phyloP scores from a whole-genome alignment of 2,329 filamentous ascomycete species.

The Amylocarpus encephaloides region DNA sequence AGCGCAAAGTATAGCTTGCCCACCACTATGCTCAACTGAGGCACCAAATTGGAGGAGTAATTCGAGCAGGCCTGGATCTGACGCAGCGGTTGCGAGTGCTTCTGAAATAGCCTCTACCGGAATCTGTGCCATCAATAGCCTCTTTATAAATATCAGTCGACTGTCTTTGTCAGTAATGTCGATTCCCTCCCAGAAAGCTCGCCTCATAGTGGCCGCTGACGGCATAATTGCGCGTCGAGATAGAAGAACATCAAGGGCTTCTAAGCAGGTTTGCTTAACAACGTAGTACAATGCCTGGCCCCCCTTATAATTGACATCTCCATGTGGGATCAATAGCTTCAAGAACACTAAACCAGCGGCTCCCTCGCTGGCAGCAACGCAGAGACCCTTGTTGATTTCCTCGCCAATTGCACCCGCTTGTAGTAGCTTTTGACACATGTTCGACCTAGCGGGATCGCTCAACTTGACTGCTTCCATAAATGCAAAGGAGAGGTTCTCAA shows the following conservation, averaged over 20 bases:
- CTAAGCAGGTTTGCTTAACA: slow-evolving; percentile 6
- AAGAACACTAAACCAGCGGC: background rate
- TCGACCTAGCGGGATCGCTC: slow-evolving; percentile 4
- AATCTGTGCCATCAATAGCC: slow-evolving; percentile 6
- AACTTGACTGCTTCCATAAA: slow-evolving; percentile 10
- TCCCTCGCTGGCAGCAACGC: slow-evolving; percentile 8
- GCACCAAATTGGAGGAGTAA: slow-evolving; percentile 10
- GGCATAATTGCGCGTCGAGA: slow-evolving; percentile 1
- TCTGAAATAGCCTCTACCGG: slow-evolving; percentile 7
- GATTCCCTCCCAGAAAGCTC: slow-evolving; percentile 10
- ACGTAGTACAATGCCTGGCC: slow-evolving; percentile 7
- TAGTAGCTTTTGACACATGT: slow-evolving; percentile 15
- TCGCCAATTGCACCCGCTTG: slow-evolving; percentile 11
- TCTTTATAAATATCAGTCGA: slow-evolving; percentile 1
- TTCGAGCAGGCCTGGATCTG: slow-evolving; percentile 6
- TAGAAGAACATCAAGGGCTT: slow-evolving; percentile 14
- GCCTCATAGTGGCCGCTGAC: slow-evolving; percentile 2
- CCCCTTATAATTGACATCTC: slow-evolving; percentile 13
- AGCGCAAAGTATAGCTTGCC: slow-evolving; percentile 8
- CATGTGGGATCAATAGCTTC: slow-evolving; percentile 9
- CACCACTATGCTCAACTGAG: slow-evolving; percentile 9
- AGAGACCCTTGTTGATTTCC: slow-evolving; percentile 10
- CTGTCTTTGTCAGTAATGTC: slow-evolving; percentile 5
- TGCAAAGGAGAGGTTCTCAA: slow-evolving; percentile 30
- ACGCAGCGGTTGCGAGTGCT: slow-evolving; percentile 9